Evolutionary conservation across 2,329 filamentous ascomycete genomes (phyloP).

Genomic region (Alternaria infectoria): DNA sequence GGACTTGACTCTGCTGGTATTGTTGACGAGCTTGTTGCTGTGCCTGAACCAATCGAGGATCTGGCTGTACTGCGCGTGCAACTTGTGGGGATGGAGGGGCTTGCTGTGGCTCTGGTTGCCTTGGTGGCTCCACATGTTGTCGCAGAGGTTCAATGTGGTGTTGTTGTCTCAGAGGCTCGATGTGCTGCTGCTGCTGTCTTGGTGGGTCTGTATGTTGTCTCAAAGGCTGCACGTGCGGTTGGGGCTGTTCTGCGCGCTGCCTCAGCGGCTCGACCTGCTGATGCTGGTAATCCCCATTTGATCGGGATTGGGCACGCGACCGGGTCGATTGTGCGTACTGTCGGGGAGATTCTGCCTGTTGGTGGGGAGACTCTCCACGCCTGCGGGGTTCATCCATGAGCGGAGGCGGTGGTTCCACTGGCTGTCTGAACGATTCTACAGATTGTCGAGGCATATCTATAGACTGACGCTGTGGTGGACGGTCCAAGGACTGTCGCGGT

Average conservation of each 20-base stretch:
- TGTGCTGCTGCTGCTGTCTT: constrained; percentile 5
- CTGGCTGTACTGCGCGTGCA: constrained; percentile 37
- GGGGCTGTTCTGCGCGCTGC: not conserved
- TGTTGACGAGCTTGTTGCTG: constrained; percentile 48
- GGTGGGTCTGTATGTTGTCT: constrained; percentile 6
- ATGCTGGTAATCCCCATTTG: not conserved
- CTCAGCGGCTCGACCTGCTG: constrained; percentile 3
- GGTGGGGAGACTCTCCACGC: not conserved
- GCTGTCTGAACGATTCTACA: constrained; percentile 1
- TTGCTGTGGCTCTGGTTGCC: constrained; percentile 5
- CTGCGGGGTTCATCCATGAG: constrained; percentile 2
- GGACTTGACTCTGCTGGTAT: constrained; percentile 65
- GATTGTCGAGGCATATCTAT: constrained; percentile 4
- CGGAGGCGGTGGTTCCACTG: not conserved
- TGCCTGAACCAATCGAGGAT: constrained; percentile 44
- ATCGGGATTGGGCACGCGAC: not conserved
- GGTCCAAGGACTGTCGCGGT: constrained; percentile 21
- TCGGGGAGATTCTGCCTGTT: not conserved
- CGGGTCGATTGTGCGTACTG: constrained; percentile 3
- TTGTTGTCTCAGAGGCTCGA: constrained; percentile 4
- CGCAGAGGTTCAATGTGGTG: constrained; percentile 5
- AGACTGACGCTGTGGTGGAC: constrained; percentile 2
- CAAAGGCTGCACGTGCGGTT: constrained; percentile 6
- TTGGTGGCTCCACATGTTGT: constrained; percentile 7
- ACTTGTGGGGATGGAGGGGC: constrained; percentile 14